Conservation (phyloP, 495 filamentous ascomycete genomes). For the Staphylotrichum tortipilum region DNA sequence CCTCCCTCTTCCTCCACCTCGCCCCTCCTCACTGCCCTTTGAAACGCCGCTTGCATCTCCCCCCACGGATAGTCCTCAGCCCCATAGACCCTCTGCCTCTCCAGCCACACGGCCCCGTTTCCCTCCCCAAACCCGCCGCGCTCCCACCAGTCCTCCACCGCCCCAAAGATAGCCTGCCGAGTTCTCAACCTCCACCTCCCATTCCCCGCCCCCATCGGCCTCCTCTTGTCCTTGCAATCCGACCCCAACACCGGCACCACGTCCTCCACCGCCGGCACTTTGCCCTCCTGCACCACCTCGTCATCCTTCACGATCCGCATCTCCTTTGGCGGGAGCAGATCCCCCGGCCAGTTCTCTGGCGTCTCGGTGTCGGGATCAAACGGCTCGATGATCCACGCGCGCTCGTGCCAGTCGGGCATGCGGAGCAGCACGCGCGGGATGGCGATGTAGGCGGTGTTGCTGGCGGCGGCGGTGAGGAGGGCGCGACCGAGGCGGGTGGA, state of each 20-base stretch:
- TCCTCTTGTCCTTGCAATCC: conserved; percentile 10
- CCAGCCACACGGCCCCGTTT: conserved; percentile 7
- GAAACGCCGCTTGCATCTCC: not conserved
- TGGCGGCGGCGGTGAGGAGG: not conserved
- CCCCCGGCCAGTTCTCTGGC: not conserved
- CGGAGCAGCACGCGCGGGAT: conserved; percentile 10
- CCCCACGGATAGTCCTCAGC: conserved; percentile 12
- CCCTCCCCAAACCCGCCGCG: not conserved
- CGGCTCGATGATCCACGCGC: conserved; percentile 18
- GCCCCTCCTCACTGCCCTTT: not conserved
- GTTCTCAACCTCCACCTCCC: conserved; percentile 9
- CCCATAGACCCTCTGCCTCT: conserved; percentile 19
- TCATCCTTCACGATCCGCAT: not conserved
- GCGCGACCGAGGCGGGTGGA: not conserved
- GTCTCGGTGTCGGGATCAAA: conserved; percentile 12
- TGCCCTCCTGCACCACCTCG: not conserved
- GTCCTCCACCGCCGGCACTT: too few relatives aligned
- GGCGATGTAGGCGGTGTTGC: conserved; percentile 13
- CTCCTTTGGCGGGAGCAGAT: not conserved
- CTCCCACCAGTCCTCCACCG: not conserved
- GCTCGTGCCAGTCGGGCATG: conserved; percentile 5
- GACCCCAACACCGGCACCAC: conserved; percentile 10
- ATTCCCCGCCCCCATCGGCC: not conserved
- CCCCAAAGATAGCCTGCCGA: conserved; percentile 7
- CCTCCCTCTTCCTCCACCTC: too few relatives aligned